Evolutionary conservation across 2,329 filamentous ascomycete species (phyloP), one percentile per base, ranked within the genome.

Genomic region (Teratosphaeria destructans): DNA sequence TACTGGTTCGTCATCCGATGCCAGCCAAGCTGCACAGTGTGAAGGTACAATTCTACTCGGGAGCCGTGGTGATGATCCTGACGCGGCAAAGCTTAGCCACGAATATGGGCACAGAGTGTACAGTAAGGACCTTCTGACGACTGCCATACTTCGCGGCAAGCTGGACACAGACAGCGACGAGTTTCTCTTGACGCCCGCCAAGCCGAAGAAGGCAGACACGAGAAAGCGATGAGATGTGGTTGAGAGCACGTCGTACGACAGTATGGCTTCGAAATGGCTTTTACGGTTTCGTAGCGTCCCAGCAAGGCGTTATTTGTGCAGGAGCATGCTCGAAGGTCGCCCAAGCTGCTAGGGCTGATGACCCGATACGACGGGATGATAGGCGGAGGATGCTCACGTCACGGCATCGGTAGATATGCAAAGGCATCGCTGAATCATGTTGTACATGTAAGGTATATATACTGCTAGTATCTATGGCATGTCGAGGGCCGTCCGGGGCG

Each of bases 91-190:
- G 8, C 61, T 79, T 23, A 60, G 67, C 5, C 64, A 72, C n/a
- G 63, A 70, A 0, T 72, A 72, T 0, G 72, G 72, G 0, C 58
- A 66, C 16, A 65, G 54, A 5, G 72, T 74, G 54, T 79, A 74
- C 57, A 68, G 65, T 19, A 77, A 75, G 59, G 76, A 78, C 53
- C 63, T 81, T 2, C 63, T 81, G 5, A 71, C 73, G 0, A 70
- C 73, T 49, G 76, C 75, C 60, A 74, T 79, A 35, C 62, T 80
- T 11, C 69, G 73, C n/a, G 78, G 77, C 2, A 59, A 63, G 5
- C 58, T 79, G 3, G 71, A 78, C 52, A 62, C 75, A 1, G 68
- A 74, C 0, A 72, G 69, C 58, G 68, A 73, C 1, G 75, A 77
- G 55, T 77, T 76, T 65, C 68, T 57, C 29, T 37, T 65, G 6